phyloP scores from a whole-genome alignment of 2,329 filamentous ascomycete species.

The Sporothrix mexicana region DNA sequence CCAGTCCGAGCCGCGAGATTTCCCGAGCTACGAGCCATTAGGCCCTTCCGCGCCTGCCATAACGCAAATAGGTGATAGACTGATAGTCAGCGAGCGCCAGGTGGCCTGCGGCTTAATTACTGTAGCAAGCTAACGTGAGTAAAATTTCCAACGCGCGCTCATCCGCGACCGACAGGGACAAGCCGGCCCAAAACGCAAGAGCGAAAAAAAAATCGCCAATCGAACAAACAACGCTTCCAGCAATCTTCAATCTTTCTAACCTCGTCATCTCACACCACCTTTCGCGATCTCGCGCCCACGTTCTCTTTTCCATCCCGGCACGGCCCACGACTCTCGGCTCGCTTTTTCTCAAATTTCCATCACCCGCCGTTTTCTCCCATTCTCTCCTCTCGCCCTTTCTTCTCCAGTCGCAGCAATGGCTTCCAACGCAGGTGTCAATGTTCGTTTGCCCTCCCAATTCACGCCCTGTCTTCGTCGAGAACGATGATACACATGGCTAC shows the following conservation, averaged over 20 bases:
- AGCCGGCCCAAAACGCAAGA: conserved; percentile 25
- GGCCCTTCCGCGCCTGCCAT: background rate
- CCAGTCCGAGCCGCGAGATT: conserved; percentile 33
- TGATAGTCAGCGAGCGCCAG: conserved; percentile 17
- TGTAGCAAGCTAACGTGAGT: conserved; percentile 28
- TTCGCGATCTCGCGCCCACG: conserved; percentile 33
- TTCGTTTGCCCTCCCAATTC: conserved; percentile 40
- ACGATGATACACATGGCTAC: background rate
- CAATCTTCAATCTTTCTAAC: background rate
- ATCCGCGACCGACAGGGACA: conserved; percentile 30
- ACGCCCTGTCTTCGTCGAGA: background rate
- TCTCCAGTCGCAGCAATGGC: conserved; percentile 38
- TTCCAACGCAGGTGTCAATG: conserved; percentile 44
- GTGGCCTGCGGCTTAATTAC: conserved; percentile 1
- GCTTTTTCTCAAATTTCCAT: conserved; percentile 5
- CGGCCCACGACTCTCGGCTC: background rate
- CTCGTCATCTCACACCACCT: conserved; percentile 25
- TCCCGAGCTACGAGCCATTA: conserved; percentile 29
- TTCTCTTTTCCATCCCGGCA: conserved; percentile 31
- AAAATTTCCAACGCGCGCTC: conserved; percentile 38
- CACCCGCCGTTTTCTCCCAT: conserved; percentile 8
- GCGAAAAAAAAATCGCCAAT: conserved; percentile 34
- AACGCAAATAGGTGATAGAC: background rate
- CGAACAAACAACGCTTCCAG: conserved; percentile 28
- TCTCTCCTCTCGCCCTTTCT: background rate